A percentile compares a stretch with the other conserved stretches of the same genome.
These are phyloP conservation scores for Leccinum boreale DNA, from an alignment of 768 basidiomycete species.

Conservation along the genomic window DNA sequence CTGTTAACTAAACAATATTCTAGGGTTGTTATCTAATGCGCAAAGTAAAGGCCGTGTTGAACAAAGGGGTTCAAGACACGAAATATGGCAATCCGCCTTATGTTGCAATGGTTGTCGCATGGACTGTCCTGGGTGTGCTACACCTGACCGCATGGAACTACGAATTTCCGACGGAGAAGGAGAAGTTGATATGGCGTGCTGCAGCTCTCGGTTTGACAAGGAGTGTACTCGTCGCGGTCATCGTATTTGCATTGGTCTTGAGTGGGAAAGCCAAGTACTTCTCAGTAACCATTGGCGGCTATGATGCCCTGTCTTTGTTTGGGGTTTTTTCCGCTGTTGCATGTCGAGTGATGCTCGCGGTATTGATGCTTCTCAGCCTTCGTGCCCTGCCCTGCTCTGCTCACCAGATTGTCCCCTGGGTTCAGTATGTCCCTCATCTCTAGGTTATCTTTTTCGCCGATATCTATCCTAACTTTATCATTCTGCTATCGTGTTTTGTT, in stretches of 20 bases:
- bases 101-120: neutral
- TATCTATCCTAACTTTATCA: neutral
- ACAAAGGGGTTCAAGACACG: neutral
- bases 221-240: neutral
- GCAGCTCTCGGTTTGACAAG: neutral
- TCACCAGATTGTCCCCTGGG: neutral
- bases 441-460: neutral
- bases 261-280: neutral
- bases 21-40: neutral
- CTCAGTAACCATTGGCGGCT: neutral
- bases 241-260: neutral
- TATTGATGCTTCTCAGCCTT: neutral
- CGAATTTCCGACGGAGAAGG: neutral
- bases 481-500: neutral
- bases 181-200: neutral
- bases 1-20: neutral
- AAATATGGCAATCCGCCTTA: neutral
- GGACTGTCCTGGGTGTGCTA: neutral
- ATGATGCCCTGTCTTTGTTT: neutral
- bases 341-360: neutral
- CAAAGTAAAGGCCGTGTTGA: neutral
- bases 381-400: neutral
- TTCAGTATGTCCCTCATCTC: neutral
- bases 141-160: neutral
- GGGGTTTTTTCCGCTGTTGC: neutral